Evolutionary conservation across 306 rosid genomes (phyloP).

Genomic region (Heteromeles arbutifolia): DNA sequence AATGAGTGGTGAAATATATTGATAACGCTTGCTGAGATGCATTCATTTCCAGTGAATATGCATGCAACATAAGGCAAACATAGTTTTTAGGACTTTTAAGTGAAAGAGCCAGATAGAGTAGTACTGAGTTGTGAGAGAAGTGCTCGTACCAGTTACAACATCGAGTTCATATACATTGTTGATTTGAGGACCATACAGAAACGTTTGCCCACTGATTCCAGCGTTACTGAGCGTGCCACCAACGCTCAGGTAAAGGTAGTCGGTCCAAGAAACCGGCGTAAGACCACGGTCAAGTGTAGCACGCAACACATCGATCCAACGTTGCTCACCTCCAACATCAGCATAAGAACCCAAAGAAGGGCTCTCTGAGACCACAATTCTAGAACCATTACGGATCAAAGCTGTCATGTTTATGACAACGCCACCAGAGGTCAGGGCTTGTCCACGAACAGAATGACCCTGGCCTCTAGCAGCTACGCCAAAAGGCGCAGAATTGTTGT

Average conservation of each 20-base stretch:
- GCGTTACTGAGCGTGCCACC: slow-evolving; percentile 93
- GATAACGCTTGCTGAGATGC: not conserved
- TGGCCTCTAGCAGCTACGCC: slow-evolving; percentile 62
- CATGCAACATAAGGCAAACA: not conserved
- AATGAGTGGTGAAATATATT: not conserved
- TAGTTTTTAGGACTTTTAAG: not conserved
- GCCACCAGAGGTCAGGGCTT: slow-evolving; percentile 53
- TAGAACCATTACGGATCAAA: slow-evolving; percentile 14
- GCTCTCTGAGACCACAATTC: slow-evolving; percentile 28
- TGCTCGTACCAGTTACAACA: slow-evolving; percentile 54
- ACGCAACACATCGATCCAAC: slow-evolving; percentile 69
- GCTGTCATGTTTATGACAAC: slow-evolving; percentile 72
- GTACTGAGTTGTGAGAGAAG: not conserved
- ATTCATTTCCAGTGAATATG: not conserved
- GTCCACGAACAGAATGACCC: slow-evolving; percentile 78
- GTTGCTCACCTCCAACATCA: slow-evolving; percentile 76
- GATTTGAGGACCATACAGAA: slow-evolving; percentile 73
- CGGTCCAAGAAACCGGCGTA: slow-evolving; percentile 74
- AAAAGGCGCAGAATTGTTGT: slow-evolving; percentile 7
- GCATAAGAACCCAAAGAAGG: slow-evolving; percentile 29
- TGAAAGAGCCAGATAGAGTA: not conserved
- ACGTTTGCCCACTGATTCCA: slow-evolving; percentile 85
- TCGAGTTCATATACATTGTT: slow-evolving; percentile 67
- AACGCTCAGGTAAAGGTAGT: slow-evolving; percentile 59
- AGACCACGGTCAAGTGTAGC: slow-evolving; percentile 43